Base-by-base conservation (phyloP, 768 basidiomycete genomes). In the Leccinum barrowsii region DNA sequence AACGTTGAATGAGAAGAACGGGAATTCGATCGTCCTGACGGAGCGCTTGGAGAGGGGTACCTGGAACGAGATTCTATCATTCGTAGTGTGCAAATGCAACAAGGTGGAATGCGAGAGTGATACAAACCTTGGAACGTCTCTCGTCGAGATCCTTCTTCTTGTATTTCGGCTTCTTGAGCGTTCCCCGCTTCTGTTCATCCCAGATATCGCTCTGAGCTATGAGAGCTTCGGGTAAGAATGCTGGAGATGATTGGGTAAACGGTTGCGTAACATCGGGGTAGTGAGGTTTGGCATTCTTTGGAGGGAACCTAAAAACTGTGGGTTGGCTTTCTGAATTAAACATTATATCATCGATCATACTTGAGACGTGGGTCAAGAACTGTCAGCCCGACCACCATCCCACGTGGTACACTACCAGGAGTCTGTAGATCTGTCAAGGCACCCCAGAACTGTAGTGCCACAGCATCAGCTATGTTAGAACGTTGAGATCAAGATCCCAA, bases 351-450 rank as follows among this genome's bases (percentile, higher is more conserved):
- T 50, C 28, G 10, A 35, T 70, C 83, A 34, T 62, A 95, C 95
- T 79, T 89, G 12, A 98, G 75, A 50, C 96, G 81, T 12, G 96
- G 96, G 70, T 99, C 96, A 40, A 89, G 75, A 0, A 93, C 89
- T 42, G 79, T 86, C 58, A 93, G 81, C 0, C 93, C 93, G 19
- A 93, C 76, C 0, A 92, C 74, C 80, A 89, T 89, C 2, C 87
- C 89, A 44, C 85, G 78, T 7, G 92, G 85, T 4, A 94, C 67
- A 8, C 83, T 84, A 0, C 79, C 86, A 15, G 92, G 75, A 15
- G 84, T 82, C 59, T 86, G 86, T 6, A 92, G 64, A 59, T 84
- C 74, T 0, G 74, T 74, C 47, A 96, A 73, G 0, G 77, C 76
- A 13, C 76, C 73, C 90, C 92, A 94, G 53, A 72, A 70, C 71